Evolutionary conservation across 352 stramenopile genomes (phyloP), one percentile per base, ranked within the genome.

Genomic region (Pythium volutum): DNA sequence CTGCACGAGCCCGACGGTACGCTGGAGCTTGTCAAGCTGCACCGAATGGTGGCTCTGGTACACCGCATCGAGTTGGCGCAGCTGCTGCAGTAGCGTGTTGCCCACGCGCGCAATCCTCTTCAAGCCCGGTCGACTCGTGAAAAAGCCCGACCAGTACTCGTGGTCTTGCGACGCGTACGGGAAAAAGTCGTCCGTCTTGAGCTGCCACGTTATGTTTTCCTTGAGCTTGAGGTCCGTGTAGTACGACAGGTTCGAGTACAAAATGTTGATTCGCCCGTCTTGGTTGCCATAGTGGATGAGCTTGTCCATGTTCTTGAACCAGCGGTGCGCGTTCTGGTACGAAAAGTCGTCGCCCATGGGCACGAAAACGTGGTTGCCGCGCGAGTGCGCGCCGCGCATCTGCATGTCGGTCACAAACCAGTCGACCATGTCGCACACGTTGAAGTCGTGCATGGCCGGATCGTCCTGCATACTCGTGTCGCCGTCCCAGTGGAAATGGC

Each of bases 161-260:
- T 98, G 77, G 38, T 84, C 74, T 38, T 84, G 87, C 39, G 98
- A 96, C 2, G 77, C 87, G 66, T 99, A 99, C 2, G 97, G 97
- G 58, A 99, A 98, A 62, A 99, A 99, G 62, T 99, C 97, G 47
- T 98, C 96, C 4, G 80, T 93, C 69, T 99, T 98, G 25, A 95
- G 74, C 36, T 76, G 76, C 82, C 77, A 97, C 8, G 75, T 77
- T 3, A 91, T 62, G 14, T 74, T 74, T 64, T 97, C 92, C 2
- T 75, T 75, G 27, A 90, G 74, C 75, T 98, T 98, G 42, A 93
- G 72, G 22, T 97, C 76, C 23, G 96, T 99, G 71, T 99, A 99
- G 60, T 97, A 88, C 3, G 89, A 92, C 22, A 98, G 76, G 57
- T 97, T 98, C 0, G 95, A 98, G 75, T 99, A 99, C 55, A 99